These are phyloP conservation scores for Ophiobolus disseminans DNA, from an alignment of 2,329 filamentous ascomycete genomes.

Conservation along the genomic window DNA sequence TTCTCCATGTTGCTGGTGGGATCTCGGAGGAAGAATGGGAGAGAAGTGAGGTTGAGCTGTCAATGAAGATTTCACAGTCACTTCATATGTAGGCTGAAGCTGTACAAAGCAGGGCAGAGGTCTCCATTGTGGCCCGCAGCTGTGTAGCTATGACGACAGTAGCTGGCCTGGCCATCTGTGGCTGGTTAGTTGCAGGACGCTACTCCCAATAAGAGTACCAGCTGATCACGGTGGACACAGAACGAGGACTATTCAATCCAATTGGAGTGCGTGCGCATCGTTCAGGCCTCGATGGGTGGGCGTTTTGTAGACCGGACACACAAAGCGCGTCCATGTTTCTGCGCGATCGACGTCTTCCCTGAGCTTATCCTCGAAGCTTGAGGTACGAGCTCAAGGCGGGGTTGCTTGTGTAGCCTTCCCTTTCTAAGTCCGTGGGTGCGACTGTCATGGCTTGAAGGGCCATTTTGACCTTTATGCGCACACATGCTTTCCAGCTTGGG, in stretches of 20 bases:
- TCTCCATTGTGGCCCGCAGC: conserved; percentile 20
- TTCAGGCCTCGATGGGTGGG: neutral
- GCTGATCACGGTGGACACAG: conserved; percentile 11
- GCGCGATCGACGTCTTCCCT: neutral
- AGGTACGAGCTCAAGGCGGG: no score
- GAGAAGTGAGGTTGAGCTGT: conserved; percentile 2
- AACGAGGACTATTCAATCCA: conserved; percentile 16
- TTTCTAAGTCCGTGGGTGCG: no score
- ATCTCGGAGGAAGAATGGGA: conserved; percentile 9
- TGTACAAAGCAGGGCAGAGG: conserved; percentile 33
- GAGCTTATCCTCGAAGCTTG: neutral
- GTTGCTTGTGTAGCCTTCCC: no score
- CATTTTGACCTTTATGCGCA: no score
- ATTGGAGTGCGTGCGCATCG: conserved; percentile 17
- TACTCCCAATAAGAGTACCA: conserved; percentile 26
- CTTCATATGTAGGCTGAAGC: conserved; percentile 11
- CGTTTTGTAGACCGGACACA: neutral
- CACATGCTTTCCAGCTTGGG: neutral
- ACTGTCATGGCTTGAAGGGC: no score
- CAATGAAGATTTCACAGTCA: conserved; percentile 11
- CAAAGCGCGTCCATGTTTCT: conserved; percentile 5
- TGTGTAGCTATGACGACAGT: conserved; percentile 22
- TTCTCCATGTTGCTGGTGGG: conserved; percentile 49
- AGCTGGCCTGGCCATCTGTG: no score
- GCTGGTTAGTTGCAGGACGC: conserved; percentile 20